Conservation (phyloP, 2,329 filamentous ascomycete species). For the Neonectria ditissima region DNA sequence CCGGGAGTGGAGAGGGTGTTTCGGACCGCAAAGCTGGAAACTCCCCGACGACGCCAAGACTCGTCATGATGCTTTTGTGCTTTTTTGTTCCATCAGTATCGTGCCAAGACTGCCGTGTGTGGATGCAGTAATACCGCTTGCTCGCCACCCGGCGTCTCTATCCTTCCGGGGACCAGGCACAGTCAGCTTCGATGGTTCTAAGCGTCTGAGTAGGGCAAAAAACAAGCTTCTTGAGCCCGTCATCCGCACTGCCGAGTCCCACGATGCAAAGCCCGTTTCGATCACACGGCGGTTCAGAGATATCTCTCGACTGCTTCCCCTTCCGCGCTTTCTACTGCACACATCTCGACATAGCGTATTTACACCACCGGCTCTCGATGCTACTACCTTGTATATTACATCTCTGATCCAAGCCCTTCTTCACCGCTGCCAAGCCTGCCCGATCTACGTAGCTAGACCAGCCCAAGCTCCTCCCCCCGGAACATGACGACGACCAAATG, state of each 20-base stretch:
- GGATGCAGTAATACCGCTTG: too few relatives aligned
- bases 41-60: slow-evolving; percentile 19
- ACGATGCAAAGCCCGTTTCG: not conserved
- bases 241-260: not conserved
- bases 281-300: not conserved
- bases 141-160: not conserved
- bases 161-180: too few relatives aligned
- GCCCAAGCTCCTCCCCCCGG: too few relatives aligned
- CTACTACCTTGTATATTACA: too few relatives aligned
- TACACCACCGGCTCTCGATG: too few relatives aligned
- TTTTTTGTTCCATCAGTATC: not conserved
- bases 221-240: not conserved
- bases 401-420: not conserved
- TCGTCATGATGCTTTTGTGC: slow-evolving; percentile 8
- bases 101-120: too few relatives aligned
- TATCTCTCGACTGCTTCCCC: too few relatives aligned
- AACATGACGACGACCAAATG: too few relatives aligned
- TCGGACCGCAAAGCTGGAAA: slow-evolving; percentile 18
- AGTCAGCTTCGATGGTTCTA: not conserved
- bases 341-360: too few relatives aligned
- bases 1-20: not conserved
- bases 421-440: not conserved
- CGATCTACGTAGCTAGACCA: not conserved
- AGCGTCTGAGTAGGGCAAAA: not conserved
- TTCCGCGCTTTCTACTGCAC: too few relatives aligned